phyloP scores from a whole-genome alignment of 352 stramenopile genomes.

The Globisporangium middletonii region DNA sequence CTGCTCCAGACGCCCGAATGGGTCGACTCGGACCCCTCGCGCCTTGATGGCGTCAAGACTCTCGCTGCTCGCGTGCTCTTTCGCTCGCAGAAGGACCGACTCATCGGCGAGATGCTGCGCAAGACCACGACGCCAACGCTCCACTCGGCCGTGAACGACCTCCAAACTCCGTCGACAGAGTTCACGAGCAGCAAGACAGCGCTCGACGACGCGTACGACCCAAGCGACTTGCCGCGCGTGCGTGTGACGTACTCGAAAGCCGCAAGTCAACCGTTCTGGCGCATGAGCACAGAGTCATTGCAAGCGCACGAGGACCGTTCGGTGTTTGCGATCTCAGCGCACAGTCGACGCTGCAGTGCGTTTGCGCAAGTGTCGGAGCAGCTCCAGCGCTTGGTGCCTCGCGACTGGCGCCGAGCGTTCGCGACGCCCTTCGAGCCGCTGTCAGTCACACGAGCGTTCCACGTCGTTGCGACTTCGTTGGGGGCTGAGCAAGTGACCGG shows the following conservation, averaged over 20 bases:
- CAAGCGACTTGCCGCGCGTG: constrained; percentile 11
- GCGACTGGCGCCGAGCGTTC: constrained; percentile 23
- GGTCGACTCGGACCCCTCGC: constrained; percentile 16
- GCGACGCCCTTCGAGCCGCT: constrained; percentile 33
- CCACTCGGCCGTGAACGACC: constrained; percentile 1
- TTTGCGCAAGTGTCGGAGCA: constrained; percentile 16
- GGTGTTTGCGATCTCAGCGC: not conserved
- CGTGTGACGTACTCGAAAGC: not conserved
- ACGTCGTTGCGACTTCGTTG: constrained; percentile 7
- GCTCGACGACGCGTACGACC: constrained; percentile 6
- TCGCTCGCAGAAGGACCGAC: constrained; percentile 29
- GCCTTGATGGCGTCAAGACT: constrained; percentile 10
- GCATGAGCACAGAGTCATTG: too few species aligned
- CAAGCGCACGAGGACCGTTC: not conserved
- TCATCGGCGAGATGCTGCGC: constrained; percentile 24
- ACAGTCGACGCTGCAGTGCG: not conserved
- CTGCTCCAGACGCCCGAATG: constrained; percentile 23
- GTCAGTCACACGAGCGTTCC: constrained; percentile 30
- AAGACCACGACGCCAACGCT: constrained; percentile 15
- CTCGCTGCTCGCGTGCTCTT: constrained; percentile 25
- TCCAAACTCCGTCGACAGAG: not conserved
- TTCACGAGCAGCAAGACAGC: not conserved
- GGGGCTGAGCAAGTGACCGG: too few species aligned
- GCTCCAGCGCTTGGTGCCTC: constrained; percentile 10
- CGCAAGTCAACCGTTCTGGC: constrained; percentile 8